Base-by-base conservation (phyloP, 768 basidiomycete species). In the Serendipita sp. region DNA sequence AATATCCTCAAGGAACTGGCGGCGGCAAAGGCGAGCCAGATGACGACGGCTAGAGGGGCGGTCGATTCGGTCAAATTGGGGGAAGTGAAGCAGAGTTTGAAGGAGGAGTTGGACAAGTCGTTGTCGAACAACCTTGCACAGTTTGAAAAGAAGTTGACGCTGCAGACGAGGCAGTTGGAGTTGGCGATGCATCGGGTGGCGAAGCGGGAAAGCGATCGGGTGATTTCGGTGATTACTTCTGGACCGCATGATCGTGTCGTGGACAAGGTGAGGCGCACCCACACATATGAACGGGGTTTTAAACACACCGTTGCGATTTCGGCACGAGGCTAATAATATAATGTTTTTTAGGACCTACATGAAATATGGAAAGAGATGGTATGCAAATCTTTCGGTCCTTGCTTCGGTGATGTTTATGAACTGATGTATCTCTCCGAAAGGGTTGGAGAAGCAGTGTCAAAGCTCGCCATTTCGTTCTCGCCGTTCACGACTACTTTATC, bases 321-420 rank as follows among this genome's bases (percentile, higher is more conserved):
- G n/a, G n/a, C n/a, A n/a, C n/a, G n/a, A n/a, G n/a, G n/a, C n/a
- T n/a, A n/a, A n/a, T n/a, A n/a, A n/a, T n/a, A n/a, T n/a, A n/a
- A n/a, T n/a, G n/a, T n/a, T n/a, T n/a, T n/a, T 22, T 3, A 81
- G 80, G 78, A 81, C 61, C 69, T 81, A n/a, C 75, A 73, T 62
- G 70, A 67, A 4, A 71, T 81, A 0, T 81, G 80, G 81, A 78
- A 76, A 67, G 77, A 79, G 22, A 80, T 80, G 79, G 80, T 80
- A 28, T 1, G 73, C 64, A 9, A 41, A 2, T 14, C 5, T 4
- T 24, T 38, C 26, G 38, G 14, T 17, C 34, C 26, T 20, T n/a
- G 26, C n/a, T 3, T 13, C 14, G 4, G 13, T 26, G 16, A 13
- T n/a, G 20, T 58, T 16, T 42, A 2, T 14, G 31, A n/a, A n/a